These are phyloP conservation scores for Hygrophorus russula DNA, from an alignment of 768 basidiomycete genomes.

Conservation along the genomic window DNA sequence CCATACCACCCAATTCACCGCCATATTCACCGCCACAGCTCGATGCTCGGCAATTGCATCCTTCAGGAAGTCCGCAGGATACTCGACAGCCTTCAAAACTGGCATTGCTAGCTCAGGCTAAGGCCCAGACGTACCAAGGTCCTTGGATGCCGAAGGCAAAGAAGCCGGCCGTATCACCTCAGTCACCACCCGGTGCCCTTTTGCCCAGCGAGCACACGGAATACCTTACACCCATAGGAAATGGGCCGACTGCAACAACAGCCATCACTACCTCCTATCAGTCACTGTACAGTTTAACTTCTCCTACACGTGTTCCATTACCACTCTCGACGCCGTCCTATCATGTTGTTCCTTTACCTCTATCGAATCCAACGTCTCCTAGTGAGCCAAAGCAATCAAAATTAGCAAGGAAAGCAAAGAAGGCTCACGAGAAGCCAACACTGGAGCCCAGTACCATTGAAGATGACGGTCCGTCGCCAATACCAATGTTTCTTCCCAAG, in stretches of 20 bases:
- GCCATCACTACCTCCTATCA: constrained; percentile 80
- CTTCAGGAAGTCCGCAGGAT: constrained; percentile 1
- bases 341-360: constrained; percentile 11
- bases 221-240: constrained; percentile 70
- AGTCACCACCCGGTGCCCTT: constrained; percentile 2
- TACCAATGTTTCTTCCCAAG: constrained; percentile 50
- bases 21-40: constrained; percentile 2
- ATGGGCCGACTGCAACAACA: constrained; percentile 71
- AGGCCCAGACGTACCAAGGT: constrained; percentile 29
- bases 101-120: constrained; percentile 60
- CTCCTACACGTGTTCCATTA: constrained; percentile 35
- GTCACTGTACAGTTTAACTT: constrained; percentile 51
- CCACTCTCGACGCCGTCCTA: constrained; percentile 15
- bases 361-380: too few relatives aligned
- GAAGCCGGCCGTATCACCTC: not conserved
- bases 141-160: constrained; percentile 34
- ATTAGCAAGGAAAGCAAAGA: constrained; percentile 63
- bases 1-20: constrained; percentile 6
- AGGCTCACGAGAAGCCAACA: constrained; percentile 35
- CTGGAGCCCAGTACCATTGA: constrained; percentile 23
- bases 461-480: constrained; percentile 24
- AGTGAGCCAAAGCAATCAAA: constrained; percentile 55
- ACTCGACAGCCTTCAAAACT: constrained; percentile 56
- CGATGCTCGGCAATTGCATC: not conserved
- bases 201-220: constrained; percentile 48